These are phyloP conservation scores for Mallotus japonicus DNA, from an alignment of 441 rosid species.

Conservation along the genomic window DNA sequence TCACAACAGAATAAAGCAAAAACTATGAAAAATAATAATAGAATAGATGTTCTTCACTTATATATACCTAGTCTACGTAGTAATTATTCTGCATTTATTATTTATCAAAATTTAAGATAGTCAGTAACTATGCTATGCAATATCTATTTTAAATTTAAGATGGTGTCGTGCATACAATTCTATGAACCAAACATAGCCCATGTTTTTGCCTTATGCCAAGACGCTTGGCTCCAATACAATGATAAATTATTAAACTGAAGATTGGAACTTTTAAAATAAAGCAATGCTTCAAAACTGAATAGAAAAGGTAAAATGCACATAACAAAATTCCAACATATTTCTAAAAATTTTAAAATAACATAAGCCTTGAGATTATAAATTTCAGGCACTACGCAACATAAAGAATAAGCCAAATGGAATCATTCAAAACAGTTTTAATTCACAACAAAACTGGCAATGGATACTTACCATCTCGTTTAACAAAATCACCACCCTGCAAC, in stretches of 20 bases:
- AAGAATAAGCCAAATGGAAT: neutral
- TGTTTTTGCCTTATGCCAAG: neutral
- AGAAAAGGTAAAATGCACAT: too few species aligned
- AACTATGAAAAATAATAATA: neutral
- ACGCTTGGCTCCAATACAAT: neutral
- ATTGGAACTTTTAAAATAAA: too few species aligned
- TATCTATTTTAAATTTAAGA: too few species aligned
- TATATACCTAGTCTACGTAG: neutral
- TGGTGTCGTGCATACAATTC: too few species aligned
- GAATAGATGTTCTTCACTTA: neutral
- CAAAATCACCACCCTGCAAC: conserved; percentile 96
- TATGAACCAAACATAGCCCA: too few species aligned
- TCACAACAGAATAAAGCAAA: neutral
- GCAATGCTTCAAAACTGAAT: too few species aligned
- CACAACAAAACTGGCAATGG: neutral
- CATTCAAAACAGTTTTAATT: neutral
- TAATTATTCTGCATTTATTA: neutral
- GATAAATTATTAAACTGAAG: too few species aligned
- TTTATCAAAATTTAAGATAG: neutral
- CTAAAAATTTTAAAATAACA: too few species aligned
- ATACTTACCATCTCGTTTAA: conserved; percentile 81
- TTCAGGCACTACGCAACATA: neutral
- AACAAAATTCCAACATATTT: too few species aligned
- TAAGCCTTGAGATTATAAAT: neutral
- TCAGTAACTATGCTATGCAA: neutral